phyloP scores from a whole-genome alignment of 1,139 yeast species.

The Pneumocystis jirovecii region DNA sequence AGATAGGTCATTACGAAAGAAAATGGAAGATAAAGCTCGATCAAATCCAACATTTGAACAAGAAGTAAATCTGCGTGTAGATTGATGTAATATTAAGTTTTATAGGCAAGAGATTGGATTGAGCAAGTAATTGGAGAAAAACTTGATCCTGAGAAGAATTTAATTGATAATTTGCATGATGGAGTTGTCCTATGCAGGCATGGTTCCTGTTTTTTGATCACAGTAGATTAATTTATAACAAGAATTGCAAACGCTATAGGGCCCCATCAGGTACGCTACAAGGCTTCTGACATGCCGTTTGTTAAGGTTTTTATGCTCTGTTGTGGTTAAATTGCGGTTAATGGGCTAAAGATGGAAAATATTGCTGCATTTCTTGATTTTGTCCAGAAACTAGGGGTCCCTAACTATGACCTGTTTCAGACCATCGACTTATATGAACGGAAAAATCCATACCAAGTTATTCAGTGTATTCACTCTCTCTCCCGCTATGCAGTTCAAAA shows the following conservation, averaged over 20 bases:
- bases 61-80: background rate
- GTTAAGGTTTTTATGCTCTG: conserved; percentile 26
- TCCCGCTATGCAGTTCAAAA: conserved; percentile 45
- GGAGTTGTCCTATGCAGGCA: conserved; percentile 41
- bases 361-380: conserved; percentile 49
- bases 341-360: conserved; percentile 50
- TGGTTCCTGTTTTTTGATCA: background rate
- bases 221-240: background rate
- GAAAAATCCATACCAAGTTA: conserved; percentile 64
- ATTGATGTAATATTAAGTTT: background rate
- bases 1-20: background rate
- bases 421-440: conserved; percentile 64
- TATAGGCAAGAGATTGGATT: conserved; percentile 17
- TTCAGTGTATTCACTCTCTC: conserved; percentile 57
- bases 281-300: conserved; percentile 63
- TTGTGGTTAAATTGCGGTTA: background rate
- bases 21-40: background rate
- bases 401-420: conserved; percentile 72
- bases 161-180: conserved; percentile 44
- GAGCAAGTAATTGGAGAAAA: conserved; percentile 17
- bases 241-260: conserved; percentile 1
- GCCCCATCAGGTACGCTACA: conserved; percentile 30
- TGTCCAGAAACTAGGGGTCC: conserved; percentile 53
- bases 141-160: conserved; percentile 17
- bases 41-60: background rate